phyloP scores from a whole-genome alignment of 495 filamentous ascomycete genomes.

The Daldinia loculata region DNA sequence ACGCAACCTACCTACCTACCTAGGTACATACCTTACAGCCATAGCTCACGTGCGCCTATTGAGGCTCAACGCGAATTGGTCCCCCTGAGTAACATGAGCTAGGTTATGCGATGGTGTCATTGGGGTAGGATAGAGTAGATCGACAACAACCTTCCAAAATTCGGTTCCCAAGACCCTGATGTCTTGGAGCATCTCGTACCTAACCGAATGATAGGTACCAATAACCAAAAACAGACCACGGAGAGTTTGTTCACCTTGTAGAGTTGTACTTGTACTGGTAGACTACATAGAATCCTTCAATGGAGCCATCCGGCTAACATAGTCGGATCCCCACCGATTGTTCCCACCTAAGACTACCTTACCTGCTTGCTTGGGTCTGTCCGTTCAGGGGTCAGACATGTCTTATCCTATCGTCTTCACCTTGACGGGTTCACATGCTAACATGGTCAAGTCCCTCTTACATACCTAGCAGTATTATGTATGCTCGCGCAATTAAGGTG shows the following conservation, averaged over 20 bases:
- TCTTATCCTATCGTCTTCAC: slow-evolving; percentile 34
- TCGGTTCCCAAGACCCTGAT: not conserved
- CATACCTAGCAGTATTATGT: not conserved
- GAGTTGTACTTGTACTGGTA: not conserved
- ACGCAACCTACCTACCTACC: slow-evolving; percentile 15
- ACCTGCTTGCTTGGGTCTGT: slow-evolving; percentile 23
- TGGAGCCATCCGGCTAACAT: slow-evolving; percentile 33
- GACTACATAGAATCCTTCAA: slow-evolving; percentile 24
- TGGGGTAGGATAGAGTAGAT: slow-evolving; percentile 6
- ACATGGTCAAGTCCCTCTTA: slow-evolving; percentile 19
- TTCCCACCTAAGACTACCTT: slow-evolving; percentile 9
- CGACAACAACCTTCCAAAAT: slow-evolving; percentile 1
- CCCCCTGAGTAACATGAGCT: not conserved
- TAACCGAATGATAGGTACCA: not conserved
- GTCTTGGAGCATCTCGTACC: not conserved
- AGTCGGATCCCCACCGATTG: slow-evolving; percentile 38
- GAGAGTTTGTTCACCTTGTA: slow-evolving; percentile 26
- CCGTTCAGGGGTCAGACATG: slow-evolving; percentile 30
- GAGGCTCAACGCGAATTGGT: slow-evolving; percentile 29
- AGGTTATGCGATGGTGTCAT: slow-evolving; percentile 2
- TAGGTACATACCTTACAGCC: not conserved
- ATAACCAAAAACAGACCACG: slow-evolving; percentile 2
- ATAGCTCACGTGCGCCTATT: slow-evolving; percentile 4
- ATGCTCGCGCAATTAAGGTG: too few species aligned
- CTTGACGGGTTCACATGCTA: slow-evolving; percentile 37